Conservation (phyloP, 2,329 filamentous ascomycete genomes). For the Phialophora macrospora region DNA sequence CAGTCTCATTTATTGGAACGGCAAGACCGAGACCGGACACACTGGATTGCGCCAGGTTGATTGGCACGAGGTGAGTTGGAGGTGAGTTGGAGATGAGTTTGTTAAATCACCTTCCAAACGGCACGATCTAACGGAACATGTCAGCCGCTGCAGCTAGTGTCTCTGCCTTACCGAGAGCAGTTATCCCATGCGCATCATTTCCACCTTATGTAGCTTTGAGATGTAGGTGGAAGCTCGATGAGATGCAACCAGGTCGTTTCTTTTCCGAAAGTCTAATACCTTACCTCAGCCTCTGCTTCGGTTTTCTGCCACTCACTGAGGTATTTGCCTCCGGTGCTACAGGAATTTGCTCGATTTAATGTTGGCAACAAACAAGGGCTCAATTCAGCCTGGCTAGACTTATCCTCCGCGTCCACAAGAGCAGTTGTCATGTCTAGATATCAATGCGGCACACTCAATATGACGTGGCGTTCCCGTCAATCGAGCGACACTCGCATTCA, state of each 20-base stretch:
- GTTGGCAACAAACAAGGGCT: neutral
- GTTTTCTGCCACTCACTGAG: too few relatives aligned
- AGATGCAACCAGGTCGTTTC: neutral
- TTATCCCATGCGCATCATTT: neutral
- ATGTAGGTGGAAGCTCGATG: neutral
- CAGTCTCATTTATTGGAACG: neutral
- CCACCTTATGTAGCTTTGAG: neutral
- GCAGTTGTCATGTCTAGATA: neutral
- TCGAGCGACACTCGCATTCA: neutral
- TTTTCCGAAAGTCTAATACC: neutral
- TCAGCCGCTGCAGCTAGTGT: neutral
- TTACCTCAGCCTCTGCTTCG: neutral
- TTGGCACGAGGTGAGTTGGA: neutral
- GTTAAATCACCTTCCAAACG: neutral
- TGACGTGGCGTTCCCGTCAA: neutral
- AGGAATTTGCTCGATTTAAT: neutral
- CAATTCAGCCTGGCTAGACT: neutral
- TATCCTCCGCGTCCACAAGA: neutral
- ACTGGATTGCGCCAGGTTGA: neutral
- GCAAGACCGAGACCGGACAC: neutral
- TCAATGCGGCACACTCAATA: neutral
- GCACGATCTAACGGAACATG: slow-evolving; percentile 7
- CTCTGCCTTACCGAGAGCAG: neutral
- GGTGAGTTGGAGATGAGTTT: neutral
- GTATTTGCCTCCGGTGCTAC: neutral